Evolutionary conservation across 208 protist species (phyloP).

Genomic region (Trypanosoma scelopori): DNA sequence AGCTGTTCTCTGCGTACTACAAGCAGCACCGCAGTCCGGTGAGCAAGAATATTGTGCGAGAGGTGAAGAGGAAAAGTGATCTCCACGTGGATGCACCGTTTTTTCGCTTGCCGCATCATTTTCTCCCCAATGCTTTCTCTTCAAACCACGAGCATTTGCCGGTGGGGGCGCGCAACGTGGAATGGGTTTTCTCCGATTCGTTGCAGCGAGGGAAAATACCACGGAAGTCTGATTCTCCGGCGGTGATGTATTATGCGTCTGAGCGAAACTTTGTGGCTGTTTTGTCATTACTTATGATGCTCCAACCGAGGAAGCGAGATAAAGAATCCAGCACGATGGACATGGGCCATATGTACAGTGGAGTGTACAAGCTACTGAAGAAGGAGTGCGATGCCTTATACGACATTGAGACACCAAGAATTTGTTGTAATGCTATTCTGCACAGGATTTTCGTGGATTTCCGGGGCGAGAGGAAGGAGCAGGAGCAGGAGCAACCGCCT

Average conservation of each 20-base stretch:
- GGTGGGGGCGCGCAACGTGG: conserved; percentile 41
- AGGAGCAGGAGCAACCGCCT: conserved; percentile 4
- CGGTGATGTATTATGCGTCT: conserved; percentile 3
- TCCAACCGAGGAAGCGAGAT: not conserved
- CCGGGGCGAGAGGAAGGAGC: not conserved
- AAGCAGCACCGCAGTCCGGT: conserved; percentile 34
- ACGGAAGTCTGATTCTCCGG: not conserved
- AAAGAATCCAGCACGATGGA: not conserved
- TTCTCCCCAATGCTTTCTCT: conserved; percentile 41
- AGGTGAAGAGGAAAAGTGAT: not conserved
- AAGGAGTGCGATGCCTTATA: not conserved
- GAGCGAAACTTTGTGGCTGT: conserved; percentile 9
- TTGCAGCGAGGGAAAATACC: conserved; percentile 14
- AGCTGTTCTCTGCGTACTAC: conserved; percentile 31
- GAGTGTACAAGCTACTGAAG: conserved; percentile 11
- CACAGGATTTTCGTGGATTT: conserved; percentile 9
- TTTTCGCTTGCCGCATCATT: conserved; percentile 39
- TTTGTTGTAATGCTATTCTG: conserved; percentile 12
- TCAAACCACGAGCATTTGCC: conserved; percentile 55
- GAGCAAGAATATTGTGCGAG: not conserved
- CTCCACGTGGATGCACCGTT: conserved; percentile 44
- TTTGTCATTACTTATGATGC: conserved; percentile 17
- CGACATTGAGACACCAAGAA: not conserved
- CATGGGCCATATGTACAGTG: not conserved
- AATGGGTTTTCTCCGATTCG: conserved; percentile 40